A percentile compares a stretch with the other conserved stretches of the same genome.
Evolutionary conservation across 202 grass and related monocot genomes (phyloP).

Genomic region (Panicum hallii): DNA sequence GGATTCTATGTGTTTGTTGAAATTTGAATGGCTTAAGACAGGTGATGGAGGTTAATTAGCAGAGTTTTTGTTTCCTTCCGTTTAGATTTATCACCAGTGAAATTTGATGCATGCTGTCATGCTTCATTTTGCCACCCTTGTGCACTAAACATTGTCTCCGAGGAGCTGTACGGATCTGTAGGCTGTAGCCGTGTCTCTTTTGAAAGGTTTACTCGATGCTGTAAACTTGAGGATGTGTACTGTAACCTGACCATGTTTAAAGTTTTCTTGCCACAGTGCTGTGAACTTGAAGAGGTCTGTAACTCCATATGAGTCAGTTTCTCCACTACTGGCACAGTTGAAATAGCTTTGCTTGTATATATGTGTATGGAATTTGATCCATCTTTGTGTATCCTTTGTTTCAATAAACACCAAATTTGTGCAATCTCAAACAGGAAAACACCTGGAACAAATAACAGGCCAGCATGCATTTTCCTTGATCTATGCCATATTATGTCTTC

Average conservation of each 20-base stretch:
- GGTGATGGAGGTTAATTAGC: conserved; percentile 11
- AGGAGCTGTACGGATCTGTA: conserved; percentile 36
- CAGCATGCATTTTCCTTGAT: not conserved
- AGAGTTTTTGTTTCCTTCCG: conserved; percentile 37
- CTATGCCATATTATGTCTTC: not conserved
- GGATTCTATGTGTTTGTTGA: conserved; percentile 24
- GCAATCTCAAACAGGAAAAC: not conserved
- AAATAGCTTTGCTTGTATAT: not conserved
- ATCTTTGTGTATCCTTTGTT: conserved; percentile 22
- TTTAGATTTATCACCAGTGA: conserved; percentile 19
- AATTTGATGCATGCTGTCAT: conserved; percentile 31
- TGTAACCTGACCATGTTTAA: conserved; percentile 40
- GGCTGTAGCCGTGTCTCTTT: conserved; percentile 16
- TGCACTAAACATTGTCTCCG: conserved; percentile 24
- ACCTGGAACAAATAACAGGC: not conserved
- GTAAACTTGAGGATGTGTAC: conserved; percentile 47
- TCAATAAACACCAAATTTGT: conserved; percentile 21
- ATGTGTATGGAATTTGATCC: not conserved
- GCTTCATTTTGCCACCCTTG: conserved; percentile 28
- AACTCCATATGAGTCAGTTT: conserved; percentile 9
- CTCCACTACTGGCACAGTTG: conserved; percentile 2
- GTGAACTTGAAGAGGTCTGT: conserved; percentile 1
- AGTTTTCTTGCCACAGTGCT: conserved; percentile 16
- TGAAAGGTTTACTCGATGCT: conserved; percentile 17
- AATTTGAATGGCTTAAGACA: conserved; percentile 35